Base-by-base conservation (phyloP, 2,329 filamentous ascomycete genomes). In the Sodiomyces alkalinus region DNA sequence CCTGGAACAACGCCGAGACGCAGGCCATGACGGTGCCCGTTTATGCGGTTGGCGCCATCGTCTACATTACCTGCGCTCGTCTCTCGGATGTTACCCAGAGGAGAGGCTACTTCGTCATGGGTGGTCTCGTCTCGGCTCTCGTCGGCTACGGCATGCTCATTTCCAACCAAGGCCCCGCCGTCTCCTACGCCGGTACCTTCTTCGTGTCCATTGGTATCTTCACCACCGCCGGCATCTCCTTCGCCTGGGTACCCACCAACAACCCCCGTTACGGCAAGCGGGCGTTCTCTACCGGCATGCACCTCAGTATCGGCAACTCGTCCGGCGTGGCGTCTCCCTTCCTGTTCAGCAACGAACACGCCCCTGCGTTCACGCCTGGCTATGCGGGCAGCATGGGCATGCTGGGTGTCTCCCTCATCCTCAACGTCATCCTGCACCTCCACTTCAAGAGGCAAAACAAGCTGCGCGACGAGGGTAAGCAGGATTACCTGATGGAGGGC, bases 21-120 rank as follows among this genome's bases (percentile, higher is more conserved):
- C 75, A 81, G 42, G 69, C 71, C 19, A 55, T 80, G 23, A 80
- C 75, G 0, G 71, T 80, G 13, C 76, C 76, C 2, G 74, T 73
- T 41, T 80, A 80, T 36, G 60, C 62, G 0, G 43, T 76, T 1
- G 75, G 74, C 2, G 73, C 72, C 0, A 56, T 72, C 13, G 63
- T 58, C 0, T 80, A 77, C 37, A 51, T 80, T 8, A 31, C 59
- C 2, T 54, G 66, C 7, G 73, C 74, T 5, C 60, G 59, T 33
- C 45, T 72, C 30, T 71, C 65, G 12, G 73, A 80, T 41, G 51
- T 56, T 28, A 59, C 59, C 26, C 69, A 74, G 36, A 55, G 53
- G 15, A 64, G 72, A 23, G 72, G 60, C 0, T 41, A 71, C 1
- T 76, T 69, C 33, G 55, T 60, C 5, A 56, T 70, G 4, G 41